Evolutionary conservation across 441 rosid species (phyloP).

Genomic region (Populus hybrid): DNA sequence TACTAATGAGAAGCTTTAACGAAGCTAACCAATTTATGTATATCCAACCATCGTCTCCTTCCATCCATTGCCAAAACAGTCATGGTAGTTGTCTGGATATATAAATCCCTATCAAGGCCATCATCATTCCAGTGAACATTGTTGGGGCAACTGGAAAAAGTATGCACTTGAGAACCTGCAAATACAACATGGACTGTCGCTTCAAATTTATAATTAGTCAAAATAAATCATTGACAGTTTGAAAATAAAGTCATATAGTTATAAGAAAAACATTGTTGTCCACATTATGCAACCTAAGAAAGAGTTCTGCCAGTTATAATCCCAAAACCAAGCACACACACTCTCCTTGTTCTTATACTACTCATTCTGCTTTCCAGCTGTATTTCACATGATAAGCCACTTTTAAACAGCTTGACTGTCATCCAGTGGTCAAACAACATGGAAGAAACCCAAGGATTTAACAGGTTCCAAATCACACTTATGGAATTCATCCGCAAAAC

Average conservation of each 20-base stretch:
- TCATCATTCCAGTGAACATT: slow-evolving; percentile 75
- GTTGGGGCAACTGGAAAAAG: slow-evolving; percentile 51
- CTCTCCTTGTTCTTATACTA: neutral
- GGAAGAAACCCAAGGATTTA: neutral
- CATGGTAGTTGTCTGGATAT: slow-evolving; percentile 74
- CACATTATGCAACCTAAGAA: slow-evolving; percentile 17
- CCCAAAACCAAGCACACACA: neutral
- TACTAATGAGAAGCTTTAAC: slow-evolving; percentile 11
- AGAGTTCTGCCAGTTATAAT: slow-evolving; percentile 2
- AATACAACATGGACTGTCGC: slow-evolving; percentile 10
- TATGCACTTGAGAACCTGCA: slow-evolving; percentile 58
- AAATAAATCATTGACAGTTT: neutral
- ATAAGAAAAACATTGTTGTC: neutral
- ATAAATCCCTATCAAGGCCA: slow-evolving; percentile 89
- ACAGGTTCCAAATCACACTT: neutral
- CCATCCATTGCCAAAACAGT: slow-evolving; percentile 99
- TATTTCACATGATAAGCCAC: neutral
- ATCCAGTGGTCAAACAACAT: slow-evolving; percentile 7
- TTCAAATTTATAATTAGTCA: slow-evolving; percentile 1
- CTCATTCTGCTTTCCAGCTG: neutral
- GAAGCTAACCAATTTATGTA: slow-evolving; percentile 69
- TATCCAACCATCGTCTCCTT: slow-evolving; percentile 97
- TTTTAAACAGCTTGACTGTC: neutral
- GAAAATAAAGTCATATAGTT: neutral
- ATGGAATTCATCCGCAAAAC: slow-evolving; percentile 2